Base-by-base conservation (phyloP, 2,329 filamentous ascomycete genomes). In the Aspergillus sp. region DNA sequence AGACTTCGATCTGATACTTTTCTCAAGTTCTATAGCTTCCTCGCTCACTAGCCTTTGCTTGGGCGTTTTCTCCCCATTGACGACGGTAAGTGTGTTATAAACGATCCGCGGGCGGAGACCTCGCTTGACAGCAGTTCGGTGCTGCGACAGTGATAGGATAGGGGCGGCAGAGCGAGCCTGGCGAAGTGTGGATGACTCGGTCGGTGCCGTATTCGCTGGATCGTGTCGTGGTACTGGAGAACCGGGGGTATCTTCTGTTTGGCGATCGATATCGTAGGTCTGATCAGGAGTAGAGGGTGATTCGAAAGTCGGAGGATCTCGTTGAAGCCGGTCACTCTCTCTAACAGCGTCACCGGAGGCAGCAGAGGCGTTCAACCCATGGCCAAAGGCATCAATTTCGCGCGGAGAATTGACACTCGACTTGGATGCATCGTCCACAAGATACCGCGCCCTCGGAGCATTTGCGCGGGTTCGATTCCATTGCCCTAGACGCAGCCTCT, bases 401-500 rank as follows among this genome's bases (percentile, higher is more conserved):
- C 13, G 17, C 10, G 40, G 11, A 8, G n/a, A 10, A 14, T 47
- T 10, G 11, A 9, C 47, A 50, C 51, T 57, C 35, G 53, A 41
- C 22, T 45, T 51, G 11, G 52, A 40, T 16, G 54, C 56, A 60
- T 60, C n/a, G 24, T 55, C 45, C 20, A 35, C 24, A 14, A 57
- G 14, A 49, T 42, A 36, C 49, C 55, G 56, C 42, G 56, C 17
- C 30, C 43, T 11, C 30, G 33, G 26, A 43, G 48, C 10, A 22
- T 22, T 43, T 36, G 44, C 51, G 44, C 53, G 61, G 50, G 55
- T 52, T 43, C 58, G 62, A 61, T 57, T 54, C 59, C 59, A 63
- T 49, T 59, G 59, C 45, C 58, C 55, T 20, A 57, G 45, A 50
- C 53, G 46, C 47, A 53, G 51, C 43, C 54, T 57, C 50, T 50